Conservation (phyloP, 2,329 filamentous ascomycete genomes). For the Achaetomium macrosporum region DNA sequence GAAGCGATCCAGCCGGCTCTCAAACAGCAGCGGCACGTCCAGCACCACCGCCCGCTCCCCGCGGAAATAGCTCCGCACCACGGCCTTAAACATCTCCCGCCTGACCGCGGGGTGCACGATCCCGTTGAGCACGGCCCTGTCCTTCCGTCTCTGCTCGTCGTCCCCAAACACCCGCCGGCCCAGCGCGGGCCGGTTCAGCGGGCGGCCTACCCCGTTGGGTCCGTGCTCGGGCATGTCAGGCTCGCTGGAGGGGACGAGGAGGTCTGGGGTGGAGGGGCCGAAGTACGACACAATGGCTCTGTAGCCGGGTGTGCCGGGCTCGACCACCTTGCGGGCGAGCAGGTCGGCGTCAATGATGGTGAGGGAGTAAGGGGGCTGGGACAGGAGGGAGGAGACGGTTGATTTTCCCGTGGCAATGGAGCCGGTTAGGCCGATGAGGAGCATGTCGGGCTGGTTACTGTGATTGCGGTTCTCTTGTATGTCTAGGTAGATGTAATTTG, state of each 20-base stretch:
- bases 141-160: conserved; percentile 60
- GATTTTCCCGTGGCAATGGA: conserved; percentile 98
- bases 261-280: conserved; percentile 72
- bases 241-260: conserved; percentile 59
- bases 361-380: conserved; percentile 72
- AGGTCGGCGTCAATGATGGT: conserved; percentile 93
- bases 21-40: conserved; percentile 88
- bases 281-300: conserved; percentile 77
- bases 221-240: conserved; percentile 50
- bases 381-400: conserved; percentile 81
- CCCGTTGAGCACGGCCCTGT: conserved; percentile 72
- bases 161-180: conserved; percentile 83
- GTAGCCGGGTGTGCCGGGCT: conserved; percentile 84
- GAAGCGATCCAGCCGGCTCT: conserved; percentile 76
- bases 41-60: conserved; percentile 87
- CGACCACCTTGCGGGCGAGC: conserved; percentile 86
- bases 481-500: not conserved
- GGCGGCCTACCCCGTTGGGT: conserved; percentile 56
- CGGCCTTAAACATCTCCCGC: conserved; percentile 68
- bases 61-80: conserved; percentile 65
- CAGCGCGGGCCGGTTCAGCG: conserved; percentile 79
- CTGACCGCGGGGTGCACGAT: conserved; percentile 93
- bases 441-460: conserved; percentile 50
- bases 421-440: conserved; percentile 91
- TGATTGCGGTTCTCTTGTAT: not conserved